phyloP scores from a whole-genome alignment of 495 filamentous ascomycete species.

The Thermothielavioides terrestris region DNA sequence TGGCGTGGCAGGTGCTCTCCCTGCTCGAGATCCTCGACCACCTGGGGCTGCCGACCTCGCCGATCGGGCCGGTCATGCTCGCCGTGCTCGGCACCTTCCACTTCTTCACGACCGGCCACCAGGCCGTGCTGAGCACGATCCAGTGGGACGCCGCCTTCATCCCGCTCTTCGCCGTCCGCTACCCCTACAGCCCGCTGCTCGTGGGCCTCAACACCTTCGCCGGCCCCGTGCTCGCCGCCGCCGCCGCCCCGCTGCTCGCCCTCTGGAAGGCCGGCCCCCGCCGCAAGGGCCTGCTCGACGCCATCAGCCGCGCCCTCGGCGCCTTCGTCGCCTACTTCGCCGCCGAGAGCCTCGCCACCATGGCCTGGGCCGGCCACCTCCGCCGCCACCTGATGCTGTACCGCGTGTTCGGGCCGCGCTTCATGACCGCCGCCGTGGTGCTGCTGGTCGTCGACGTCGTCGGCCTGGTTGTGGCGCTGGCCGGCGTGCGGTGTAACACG shows the following conservation, averaged over 20 bases:
- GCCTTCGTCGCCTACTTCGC: conserved; percentile 75
- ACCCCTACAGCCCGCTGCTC: conserved; percentile 80
- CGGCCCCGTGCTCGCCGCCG: conserved; percentile 71
- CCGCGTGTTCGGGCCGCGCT: conserved; percentile 85
- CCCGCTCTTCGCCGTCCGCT: conserved; percentile 68
- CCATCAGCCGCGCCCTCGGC: conserved; percentile 57
- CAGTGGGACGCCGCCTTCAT: conserved; percentile 99
- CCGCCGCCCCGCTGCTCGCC: conserved; percentile 68
- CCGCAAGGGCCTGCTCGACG: conserved; percentile 53
- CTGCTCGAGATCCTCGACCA: conserved; percentile 83
- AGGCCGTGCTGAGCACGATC: conserved; percentile 76
- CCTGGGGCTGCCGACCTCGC: conserved; percentile 54
- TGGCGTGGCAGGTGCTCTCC: conserved; percentile 77
- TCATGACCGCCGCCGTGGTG: conserved; percentile 71
- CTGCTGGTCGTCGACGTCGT: conserved; percentile 71
- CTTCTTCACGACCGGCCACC: conserved; percentile 98
- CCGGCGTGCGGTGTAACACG: conserved; percentile 63
- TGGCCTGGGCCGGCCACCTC: conserved; percentile 78
- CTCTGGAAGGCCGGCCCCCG: conserved; percentile 73
- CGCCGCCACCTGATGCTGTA: conserved; percentile 93
- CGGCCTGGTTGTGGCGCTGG: conserved; percentile 55
- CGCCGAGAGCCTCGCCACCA: conserved; percentile 70
- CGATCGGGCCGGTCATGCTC: conserved; percentile 76
- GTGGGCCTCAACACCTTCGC: conserved; percentile 83
- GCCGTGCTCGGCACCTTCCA: conserved; percentile 81